These are phyloP conservation scores for Tremellales sp. DNA, from an alignment of 1,284 basidiomycete species.

Conservation along the genomic window DNA sequence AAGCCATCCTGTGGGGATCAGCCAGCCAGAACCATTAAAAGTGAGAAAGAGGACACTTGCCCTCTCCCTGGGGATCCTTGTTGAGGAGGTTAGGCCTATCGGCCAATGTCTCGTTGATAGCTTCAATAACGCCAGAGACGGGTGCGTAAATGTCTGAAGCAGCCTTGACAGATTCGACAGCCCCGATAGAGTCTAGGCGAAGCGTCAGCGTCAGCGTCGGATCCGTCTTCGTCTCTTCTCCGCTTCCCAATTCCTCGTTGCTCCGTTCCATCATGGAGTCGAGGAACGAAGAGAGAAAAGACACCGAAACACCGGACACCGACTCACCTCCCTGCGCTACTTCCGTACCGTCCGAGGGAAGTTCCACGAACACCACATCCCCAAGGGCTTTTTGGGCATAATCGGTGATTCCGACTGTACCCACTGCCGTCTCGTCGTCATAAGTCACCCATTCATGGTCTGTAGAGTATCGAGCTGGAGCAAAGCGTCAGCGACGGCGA, in stretches of 20 bases:
- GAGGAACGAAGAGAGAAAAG: slow-evolving; percentile 3
- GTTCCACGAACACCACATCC: slow-evolving; percentile 96
- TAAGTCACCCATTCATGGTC: slow-evolving; percentile 89
- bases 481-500: no score
- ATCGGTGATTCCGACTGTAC: slow-evolving; percentile 84
- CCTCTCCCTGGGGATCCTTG: slow-evolving; percentile 79
- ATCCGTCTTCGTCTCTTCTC: no score
- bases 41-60: slow-evolving; percentile 53
- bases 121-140: slow-evolving; percentile 75
- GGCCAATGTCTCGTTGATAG: slow-evolving; percentile 71
- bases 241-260: neutral
- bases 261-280: neutral
- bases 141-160: slow-evolving; percentile 97
- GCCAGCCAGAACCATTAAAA: neutral
- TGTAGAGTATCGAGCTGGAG: slow-evolving; percentile 70
- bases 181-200: slow-evolving; percentile 78
- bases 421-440: slow-evolving; percentile 74
- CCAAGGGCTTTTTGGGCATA: slow-evolving; percentile 90
- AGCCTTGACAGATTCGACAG: slow-evolving; percentile 97
- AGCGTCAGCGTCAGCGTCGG: neutral
- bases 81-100: slow-evolving; percentile 77
- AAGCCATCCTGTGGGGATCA: slow-evolving; percentile 70
- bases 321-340: slow-evolving; percentile 71
- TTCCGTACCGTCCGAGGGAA: slow-evolving; percentile 66
- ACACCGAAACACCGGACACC: neutral